Percentiles rank a stretch among this genome's conserved stretches.
Conservation (phyloP, 306 rosid genomes). For the Glycine tomentella region DNA sequence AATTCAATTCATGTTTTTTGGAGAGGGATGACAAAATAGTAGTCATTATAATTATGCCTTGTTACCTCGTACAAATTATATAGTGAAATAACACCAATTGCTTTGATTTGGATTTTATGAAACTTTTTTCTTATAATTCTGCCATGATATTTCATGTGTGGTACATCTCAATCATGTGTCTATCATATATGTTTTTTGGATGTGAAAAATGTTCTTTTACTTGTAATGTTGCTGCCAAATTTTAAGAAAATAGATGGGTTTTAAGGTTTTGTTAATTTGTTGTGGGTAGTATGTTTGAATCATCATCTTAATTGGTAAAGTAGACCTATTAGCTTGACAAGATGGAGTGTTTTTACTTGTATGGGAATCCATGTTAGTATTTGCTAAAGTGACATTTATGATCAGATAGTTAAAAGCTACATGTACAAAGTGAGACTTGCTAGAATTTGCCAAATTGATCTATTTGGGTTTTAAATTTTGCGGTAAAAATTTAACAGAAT, state of each 20-base stretch:
- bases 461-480: too few relatives aligned
- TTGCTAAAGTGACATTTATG: too few relatives aligned
- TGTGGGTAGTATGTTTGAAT: too few relatives aligned
- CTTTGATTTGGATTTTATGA: too few relatives aligned
- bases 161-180: too few relatives aligned
- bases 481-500: too few relatives aligned
- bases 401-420: too few relatives aligned
- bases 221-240: not conserved
- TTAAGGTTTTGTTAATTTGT: too few relatives aligned
- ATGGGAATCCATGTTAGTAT: not conserved
- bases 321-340: not conserved
- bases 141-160: not conserved
- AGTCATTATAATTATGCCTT: too few relatives aligned
- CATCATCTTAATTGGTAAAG: not conserved
- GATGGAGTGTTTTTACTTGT: not conserved
- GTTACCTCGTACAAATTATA: not conserved
- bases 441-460: too few relatives aligned
- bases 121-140: not conserved
- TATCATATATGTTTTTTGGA: not conserved
- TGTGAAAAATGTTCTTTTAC: slow-evolving; percentile 10
- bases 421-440: too few relatives aligned
- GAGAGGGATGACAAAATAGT: not conserved
- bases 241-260: not conserved
- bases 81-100: too few relatives aligned
- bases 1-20: not conserved